Evolutionary conservation across 208 protist species (phyloP), one percentile per base, ranked within the genome.

Genomic region (Phytomonas francai): DNA sequence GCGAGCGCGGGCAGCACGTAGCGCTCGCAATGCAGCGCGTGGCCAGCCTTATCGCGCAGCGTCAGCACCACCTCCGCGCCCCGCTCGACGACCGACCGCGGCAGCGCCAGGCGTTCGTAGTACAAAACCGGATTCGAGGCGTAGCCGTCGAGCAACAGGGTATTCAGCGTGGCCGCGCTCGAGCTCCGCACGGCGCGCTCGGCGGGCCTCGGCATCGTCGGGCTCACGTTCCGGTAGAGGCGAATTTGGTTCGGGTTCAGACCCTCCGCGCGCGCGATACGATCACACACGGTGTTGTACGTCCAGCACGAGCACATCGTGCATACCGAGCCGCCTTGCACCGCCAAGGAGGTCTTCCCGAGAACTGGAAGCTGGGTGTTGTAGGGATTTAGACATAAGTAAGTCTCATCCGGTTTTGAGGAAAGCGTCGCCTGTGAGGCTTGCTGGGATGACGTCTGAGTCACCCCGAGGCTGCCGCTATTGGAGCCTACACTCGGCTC

Each of bases 251-350:
- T 77, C 25, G 83, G 76, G 59, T 88, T 76, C 32, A 65, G 67
- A 31, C 60, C 75, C 34, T 77, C 63, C 9, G 30, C 25, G 45
- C 68, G 70, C 9, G 73, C 77, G 61, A 89, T 76, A 0, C 71
- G 69, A 36, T 85, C 78, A 67, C 86, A 88, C 11, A 84, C 71
- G 16, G 76, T 74, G 51, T 83, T 82, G 70, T 84, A 87, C 34
- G 29, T 67, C 83, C 78, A 87, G 28, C 61, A 65, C 6, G 63
- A 71, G 27, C 78, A 59, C 71, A 86, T 77, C n/a, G 70, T 60
- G 33, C 72, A 76, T 31, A 59, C 33, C 33, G 33, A 11, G 5
- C 33, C 33, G 33, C 33, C 60, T 32, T 76, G 59, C 63, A 77
- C 76, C 22, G 42, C 62, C 12, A 71, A 65, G 22, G 71, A 69